Evolutionary conservation across 2,329 filamentous ascomycete genomes (phyloP), one percentile per base, ranked within the genome.

Genomic region (Botrytis fabae): DNA sequence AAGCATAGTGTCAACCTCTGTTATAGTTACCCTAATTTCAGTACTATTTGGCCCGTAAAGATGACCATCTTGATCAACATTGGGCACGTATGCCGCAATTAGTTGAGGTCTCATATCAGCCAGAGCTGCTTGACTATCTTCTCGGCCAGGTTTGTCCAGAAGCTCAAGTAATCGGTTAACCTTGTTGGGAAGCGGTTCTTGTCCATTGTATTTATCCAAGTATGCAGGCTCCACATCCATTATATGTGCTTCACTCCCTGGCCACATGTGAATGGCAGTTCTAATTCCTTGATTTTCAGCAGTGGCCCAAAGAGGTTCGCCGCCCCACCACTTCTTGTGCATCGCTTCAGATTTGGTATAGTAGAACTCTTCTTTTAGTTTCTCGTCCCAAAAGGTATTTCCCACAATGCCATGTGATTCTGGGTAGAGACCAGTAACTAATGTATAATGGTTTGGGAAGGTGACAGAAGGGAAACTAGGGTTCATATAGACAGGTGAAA

Each of bases 221-320:
- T 93, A 93, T 16, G 89, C 91, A 3, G 95, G 93, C 75, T 95
- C 90, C 28, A 91, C 85, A n/a, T 87, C 85, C 20, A 89, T 86
- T 74, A 97, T 92, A 81, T 94, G 91, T 9, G 95, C 95, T 83
- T 99, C 96, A 61, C 93, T 97, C 2, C 96, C 96, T 1, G 96
- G 96, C 96, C 96, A 99, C 96, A 99, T 99, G 81, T 99, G 96
- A 40, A 99, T 90, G 0, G 94, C 96, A 44, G 91, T 90, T 73
- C 89, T 88, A 46, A 97, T 85, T 9, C 92, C 92, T 77, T 94
- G 92, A 73, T 88, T 89, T 84, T 98, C 96, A 8, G 95, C 95
- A 1, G 95, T 97, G 40, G 92, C 91, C 96, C 96, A 99, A 44
- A 99, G 86, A 0, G 96, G 96, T 81, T 98, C 94, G 4, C 94